A percentile compares a stretch with the other conserved stretches of the same genome.
These are phyloP conservation scores for Arthrinium puccinioides DNA, from an alignment of 2,329 filamentous ascomycete species.

Conservation along the genomic window DNA sequence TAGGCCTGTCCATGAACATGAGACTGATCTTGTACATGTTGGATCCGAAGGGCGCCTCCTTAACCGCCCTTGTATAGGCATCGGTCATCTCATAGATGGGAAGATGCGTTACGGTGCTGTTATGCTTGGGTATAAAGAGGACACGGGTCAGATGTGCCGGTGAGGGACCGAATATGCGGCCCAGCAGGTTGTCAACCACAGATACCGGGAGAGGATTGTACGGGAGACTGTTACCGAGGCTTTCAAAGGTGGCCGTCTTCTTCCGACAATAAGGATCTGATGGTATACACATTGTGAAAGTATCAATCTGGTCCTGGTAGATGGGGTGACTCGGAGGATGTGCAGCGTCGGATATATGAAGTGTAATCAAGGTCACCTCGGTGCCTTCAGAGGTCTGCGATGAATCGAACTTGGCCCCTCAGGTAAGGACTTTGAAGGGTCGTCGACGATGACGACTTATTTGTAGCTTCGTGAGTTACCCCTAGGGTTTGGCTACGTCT, in stretches of 20 bases:
- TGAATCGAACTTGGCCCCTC: no score
- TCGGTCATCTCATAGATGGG: constrained; percentile 9
- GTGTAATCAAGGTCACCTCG: no score
- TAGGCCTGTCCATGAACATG: constrained; percentile 7
- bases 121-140: constrained; percentile 8
- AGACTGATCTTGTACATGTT: constrained; percentile 9
- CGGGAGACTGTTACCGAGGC: background rate
- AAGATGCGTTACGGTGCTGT: constrained; percentile 4
- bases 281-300: no score
- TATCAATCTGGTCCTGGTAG: no score
- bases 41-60: constrained; percentile 5
- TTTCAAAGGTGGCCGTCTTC: background rate
- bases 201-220: background rate
- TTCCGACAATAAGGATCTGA: no score
- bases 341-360: no score
- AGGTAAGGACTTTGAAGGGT: no score
- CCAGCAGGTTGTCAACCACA: background rate
- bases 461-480: no score
- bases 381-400: no score
- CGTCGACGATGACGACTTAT: no score
- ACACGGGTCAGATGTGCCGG: constrained; percentile 8
- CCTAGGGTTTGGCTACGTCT: no score
- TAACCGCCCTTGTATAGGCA: constrained; percentile 4
- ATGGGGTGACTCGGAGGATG: no score
- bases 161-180: background rate